These are phyloP conservation scores for Teratosphaeria pseudoeucalypti DNA, from an alignment of 2,329 filamentous ascomycete species.

Conservation along the genomic window DNA sequence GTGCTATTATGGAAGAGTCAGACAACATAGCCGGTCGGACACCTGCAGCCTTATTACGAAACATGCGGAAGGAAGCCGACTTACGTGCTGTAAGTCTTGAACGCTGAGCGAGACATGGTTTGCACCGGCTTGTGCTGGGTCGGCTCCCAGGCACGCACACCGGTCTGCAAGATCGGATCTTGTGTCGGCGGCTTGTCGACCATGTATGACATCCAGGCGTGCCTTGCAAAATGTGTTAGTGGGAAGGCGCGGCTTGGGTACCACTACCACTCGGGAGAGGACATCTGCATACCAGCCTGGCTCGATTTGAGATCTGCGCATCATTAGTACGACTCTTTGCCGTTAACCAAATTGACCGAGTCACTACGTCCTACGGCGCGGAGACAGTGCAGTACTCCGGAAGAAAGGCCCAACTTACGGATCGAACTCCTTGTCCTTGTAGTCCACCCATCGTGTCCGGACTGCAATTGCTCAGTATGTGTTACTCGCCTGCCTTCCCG, in stretches of 20 bases:
- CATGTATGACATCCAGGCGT: constrained; percentile 92
- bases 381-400: too few relatives aligned
- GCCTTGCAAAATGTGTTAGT: constrained; percentile 41
- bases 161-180: constrained; percentile 60
- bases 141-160: constrained; percentile 65
- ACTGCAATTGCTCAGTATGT: constrained; percentile 42
- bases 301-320: constrained; percentile 65
- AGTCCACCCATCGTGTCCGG: constrained; percentile 95
- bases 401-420: constrained; percentile 41
- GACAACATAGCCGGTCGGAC: background rate
- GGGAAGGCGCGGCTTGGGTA: background rate
- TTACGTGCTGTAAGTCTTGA: constrained; percentile 91
- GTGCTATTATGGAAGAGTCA: constrained; percentile 22
- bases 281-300: constrained; percentile 60
- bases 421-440: constrained; percentile 77
- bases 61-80: constrained; percentile 24
- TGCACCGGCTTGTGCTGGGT: constrained; percentile 62
- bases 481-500: background rate
- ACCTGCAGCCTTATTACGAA: too few relatives aligned
- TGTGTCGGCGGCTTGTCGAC: constrained; percentile 75
- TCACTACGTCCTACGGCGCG: too few relatives aligned
- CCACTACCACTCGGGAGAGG: too few relatives aligned
- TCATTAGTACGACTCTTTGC: constrained; percentile 26
- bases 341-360: background rate
- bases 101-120: constrained; percentile 68